These are phyloP conservation scores for Lycium barbarum DNA, from an alignment of 257 asterid genomes.

Conservation along the genomic window DNA sequence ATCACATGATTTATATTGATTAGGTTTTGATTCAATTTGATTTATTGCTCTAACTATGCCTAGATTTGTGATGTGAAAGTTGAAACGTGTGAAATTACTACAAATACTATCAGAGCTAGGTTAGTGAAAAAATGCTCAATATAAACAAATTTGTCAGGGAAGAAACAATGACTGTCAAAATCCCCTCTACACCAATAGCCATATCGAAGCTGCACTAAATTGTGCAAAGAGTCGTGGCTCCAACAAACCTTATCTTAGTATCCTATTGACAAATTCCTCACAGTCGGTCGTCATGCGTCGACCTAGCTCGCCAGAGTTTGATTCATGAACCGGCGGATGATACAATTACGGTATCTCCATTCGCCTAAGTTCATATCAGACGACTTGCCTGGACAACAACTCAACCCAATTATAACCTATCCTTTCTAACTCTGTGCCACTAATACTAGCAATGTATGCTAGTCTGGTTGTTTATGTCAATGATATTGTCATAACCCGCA, in stretches of 20 bases:
- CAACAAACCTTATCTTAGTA: neutral
- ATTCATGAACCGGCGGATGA: neutral
- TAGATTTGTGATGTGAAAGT: neutral
- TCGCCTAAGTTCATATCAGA: neutral
- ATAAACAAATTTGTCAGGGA: too few relatives aligned
- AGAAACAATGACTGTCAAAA: too few relatives aligned
- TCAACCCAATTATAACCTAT: constrained; percentile 12
- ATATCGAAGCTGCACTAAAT: neutral
- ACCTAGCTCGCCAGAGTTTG: neutral
- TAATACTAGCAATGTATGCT: neutral
- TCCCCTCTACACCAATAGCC: neutral
- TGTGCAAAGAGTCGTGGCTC: neutral
- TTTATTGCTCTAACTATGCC: neutral
- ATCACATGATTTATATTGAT: neutral
- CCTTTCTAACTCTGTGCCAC: neutral
- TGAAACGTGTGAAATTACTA: neutral
- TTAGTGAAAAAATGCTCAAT: too few relatives aligned
- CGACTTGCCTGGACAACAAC: neutral
- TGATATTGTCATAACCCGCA: neutral
- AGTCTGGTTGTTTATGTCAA: neutral
- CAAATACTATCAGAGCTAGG: too few relatives aligned
- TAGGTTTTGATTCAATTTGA: neutral
- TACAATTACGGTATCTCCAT: neutral
- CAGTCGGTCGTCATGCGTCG: neutral
- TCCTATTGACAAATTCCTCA: neutral